Base-by-base conservation (phyloP, 2,329 filamentous ascomycete genomes). In the Xylariaceae sp. region DNA sequence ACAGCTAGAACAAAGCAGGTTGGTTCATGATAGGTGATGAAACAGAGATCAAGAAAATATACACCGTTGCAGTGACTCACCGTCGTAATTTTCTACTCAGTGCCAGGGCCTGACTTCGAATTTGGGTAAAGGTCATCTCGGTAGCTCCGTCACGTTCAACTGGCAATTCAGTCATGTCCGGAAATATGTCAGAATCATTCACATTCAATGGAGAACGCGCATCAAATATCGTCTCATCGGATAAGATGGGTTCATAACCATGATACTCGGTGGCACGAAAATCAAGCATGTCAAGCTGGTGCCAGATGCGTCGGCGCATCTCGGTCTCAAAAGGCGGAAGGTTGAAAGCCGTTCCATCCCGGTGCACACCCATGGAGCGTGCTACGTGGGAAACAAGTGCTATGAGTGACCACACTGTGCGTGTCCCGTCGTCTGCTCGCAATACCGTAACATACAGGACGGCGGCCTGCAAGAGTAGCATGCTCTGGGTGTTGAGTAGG, bases 391-490 rank as follows among this genome's bases (percentile, higher is more conserved):
- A 57, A 10, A 57, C 59, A 17, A 71, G 54, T 13, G 64, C 67
- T 1, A 65, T 69, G 73, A 80, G 62, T 74, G 75, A 61, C 76
- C 75, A 59, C 65, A 69, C 47, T 64, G 74, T 72, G 73, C 72
- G 63, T 72, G 75, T 65, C 72, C 71, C 53, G 68, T 75, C 64
- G 70, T 78, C 63, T 34, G 79, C 71, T 45, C 78, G 74, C 63
- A 77, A 73, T 70, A 80, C 75, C 49, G 85, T 81, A 23, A 88
- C 71, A 67, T 87, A 88, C 41, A 87, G 73, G 8, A 84, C 75
- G 44, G 86, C 80, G 0, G 85, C 82, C 70, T 88, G 85, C 13
- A 88, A 72, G 8, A 87, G 79, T 44, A 85, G 74, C 17, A 84
- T 74, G 67, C 85, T 86, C 59, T 85, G 82, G 6, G 82, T 85